These are phyloP conservation scores for Venturia aucupariae DNA, from an alignment of 2,329 filamentous ascomycete species.

Conservation along the genomic window DNA sequence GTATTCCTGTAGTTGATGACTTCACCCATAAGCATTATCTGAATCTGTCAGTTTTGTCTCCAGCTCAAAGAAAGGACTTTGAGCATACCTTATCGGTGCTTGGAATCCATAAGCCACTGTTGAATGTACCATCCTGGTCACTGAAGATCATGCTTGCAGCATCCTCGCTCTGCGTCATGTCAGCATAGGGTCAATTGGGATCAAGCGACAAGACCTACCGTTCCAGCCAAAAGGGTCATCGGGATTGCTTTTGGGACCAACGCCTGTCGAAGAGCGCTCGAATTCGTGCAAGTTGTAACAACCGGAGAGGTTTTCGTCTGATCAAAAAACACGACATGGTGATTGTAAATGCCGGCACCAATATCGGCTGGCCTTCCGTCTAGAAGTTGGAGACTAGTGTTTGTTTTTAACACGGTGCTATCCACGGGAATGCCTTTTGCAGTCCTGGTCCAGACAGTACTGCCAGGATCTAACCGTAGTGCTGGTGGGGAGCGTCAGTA, in stretches of 20 bases:
- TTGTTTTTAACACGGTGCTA: background rate
- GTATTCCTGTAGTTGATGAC: constrained; percentile 7
- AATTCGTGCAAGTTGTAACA: background rate
- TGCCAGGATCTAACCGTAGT: background rate
- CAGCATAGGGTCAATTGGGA: background rate
- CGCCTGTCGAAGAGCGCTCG: background rate
- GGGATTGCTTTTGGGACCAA: background rate
- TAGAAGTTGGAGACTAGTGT: background rate
- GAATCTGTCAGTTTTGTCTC: background rate
- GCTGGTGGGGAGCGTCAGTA: background rate
- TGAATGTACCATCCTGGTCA: constrained; percentile 1
- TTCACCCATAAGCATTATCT: background rate
- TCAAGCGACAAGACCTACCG: background rate
- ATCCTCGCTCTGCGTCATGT: background rate
- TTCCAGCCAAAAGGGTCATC: background rate
- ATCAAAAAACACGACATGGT: constrained; percentile 6
- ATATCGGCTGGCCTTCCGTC: background rate
- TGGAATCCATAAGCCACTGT: background rate
- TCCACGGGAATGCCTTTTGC: background rate
- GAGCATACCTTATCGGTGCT: background rate
- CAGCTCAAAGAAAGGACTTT: too few relatives aligned
- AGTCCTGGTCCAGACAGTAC: background rate
- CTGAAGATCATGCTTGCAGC: background rate
- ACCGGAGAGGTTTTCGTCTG: background rate
- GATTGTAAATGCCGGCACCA: constrained; percentile 1